Conservation (phyloP, 2,329 filamentous ascomycete genomes). For the Phialemonium atrogriseum region DNA sequence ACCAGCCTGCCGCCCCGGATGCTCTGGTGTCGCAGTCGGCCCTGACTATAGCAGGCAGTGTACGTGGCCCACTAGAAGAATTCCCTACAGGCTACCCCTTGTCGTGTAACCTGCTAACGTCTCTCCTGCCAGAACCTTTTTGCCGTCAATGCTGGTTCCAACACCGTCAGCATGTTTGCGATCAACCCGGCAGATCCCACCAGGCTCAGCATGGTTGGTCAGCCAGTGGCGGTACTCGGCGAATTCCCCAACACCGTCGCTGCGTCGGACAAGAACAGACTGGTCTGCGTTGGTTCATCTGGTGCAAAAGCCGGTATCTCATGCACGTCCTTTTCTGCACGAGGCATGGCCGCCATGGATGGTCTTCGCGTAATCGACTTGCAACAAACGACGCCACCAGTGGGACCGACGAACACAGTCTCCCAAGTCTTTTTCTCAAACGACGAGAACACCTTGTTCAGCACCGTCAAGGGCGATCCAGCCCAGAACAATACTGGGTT, state of each 20-base stretch:
- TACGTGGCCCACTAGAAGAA: conserved; percentile 24
- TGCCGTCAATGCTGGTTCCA: conserved; percentile 46
- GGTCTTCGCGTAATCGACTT: conserved; percentile 37
- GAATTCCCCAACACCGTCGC: conserved; percentile 46
- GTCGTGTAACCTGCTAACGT: not conserved
- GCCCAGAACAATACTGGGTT: conserved; percentile 47
- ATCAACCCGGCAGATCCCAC: conserved; percentile 33
- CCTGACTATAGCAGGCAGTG: conserved; percentile 39
- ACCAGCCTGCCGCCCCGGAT: conserved; percentile 35
- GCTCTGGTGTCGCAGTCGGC: conserved; percentile 42
- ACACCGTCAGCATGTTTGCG: conserved; percentile 40
- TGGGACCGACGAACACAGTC: conserved; percentile 48
- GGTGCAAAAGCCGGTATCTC: conserved; percentile 36
- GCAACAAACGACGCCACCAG: conserved; percentile 47
- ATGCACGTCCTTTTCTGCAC: conserved; percentile 28
- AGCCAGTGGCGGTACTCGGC: conserved; percentile 33
- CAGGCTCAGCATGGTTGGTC: conserved; percentile 33
- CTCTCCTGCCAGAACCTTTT: conserved; percentile 37
- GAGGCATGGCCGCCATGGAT: conserved; percentile 35
- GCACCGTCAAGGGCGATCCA: conserved; percentile 54
- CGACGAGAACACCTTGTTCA: conserved; percentile 42
- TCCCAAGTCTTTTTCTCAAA: conserved; percentile 52
- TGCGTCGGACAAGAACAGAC: conserved; percentile 30
- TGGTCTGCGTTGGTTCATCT: conserved; percentile 38
- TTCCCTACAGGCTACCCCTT: no score